Base-by-base conservation (phyloP, 1,139 yeast genomes). In the Taphrina deformans region DNA sequence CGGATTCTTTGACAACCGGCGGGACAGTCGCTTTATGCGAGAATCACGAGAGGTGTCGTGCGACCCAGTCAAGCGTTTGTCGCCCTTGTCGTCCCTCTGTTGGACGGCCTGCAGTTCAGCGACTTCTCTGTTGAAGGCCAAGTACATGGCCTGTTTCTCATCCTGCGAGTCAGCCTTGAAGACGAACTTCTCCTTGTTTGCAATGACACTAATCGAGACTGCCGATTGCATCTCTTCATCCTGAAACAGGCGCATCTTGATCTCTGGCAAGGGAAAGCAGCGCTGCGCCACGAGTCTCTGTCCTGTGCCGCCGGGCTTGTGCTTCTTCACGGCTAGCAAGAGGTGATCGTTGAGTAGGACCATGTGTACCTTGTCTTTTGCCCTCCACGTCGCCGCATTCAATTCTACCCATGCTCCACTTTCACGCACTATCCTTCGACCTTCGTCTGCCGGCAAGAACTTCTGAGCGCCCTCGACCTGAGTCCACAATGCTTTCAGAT, bases 381-480 rank as follows among this genome's bases (percentile, higher is more conserved):
- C 86, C 73, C 89, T 88, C 85, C 92, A 86, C 21, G 96, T 91
- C 0, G 96, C 93, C 1, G 88, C 85, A 72, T 91, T 91, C 67
- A 92, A 79, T 75, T 92, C 97, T 68, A 82, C 84, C 97, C 97
- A 92, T 62, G 93, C 83, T 1, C 88, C 87, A 75, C 91, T 86
- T 71, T 90, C 95, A 9, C 86, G 83, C 31, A 90, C 78, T 1
- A 92, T 84, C 73, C 91, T 97, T 64, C 97, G 81, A 1, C 95
- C 96, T 0, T 95, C 89, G 5, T 83, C 76, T 1, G 90, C 84
- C 27, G 91, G 89, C 58, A 92, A 79, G 69, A 83, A 85, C 73
- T 89, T 89, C 69, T 90, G 92, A 0, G 96, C 92, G 5, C 97
- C 96, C 70, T 92, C 97, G 10, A 92, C 96, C 69, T 88, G 89